These are phyloP conservation scores for Ogataea methanolica DNA, from an alignment of 805 yeast species.

Conservation along the genomic window DNA sequence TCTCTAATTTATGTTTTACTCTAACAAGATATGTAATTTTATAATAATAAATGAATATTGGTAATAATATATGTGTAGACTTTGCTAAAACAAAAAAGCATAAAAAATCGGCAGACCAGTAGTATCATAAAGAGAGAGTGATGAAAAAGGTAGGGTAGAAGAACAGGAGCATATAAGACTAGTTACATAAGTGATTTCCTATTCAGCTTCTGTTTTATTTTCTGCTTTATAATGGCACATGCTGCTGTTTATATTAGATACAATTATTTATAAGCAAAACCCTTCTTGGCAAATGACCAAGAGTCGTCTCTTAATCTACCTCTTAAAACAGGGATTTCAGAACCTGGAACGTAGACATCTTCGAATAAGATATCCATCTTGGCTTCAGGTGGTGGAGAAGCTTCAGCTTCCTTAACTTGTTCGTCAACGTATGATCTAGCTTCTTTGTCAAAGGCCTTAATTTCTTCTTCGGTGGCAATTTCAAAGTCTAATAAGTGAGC, in stretches of 20 bases:
- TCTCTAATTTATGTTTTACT: too few relatives aligned
- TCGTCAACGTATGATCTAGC: conserved; percentile 94
- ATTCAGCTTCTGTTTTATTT: too few relatives aligned
- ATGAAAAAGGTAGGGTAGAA: too few relatives aligned
- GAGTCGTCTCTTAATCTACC: conserved; percentile 97
- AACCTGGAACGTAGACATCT: conserved; percentile 93
- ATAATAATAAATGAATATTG: too few relatives aligned
- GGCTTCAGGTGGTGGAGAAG: conserved; percentile 92
- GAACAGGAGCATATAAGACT: too few relatives aligned
- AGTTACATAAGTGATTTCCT: too few relatives aligned
- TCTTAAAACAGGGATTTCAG: conserved; percentile 88
- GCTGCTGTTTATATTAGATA: not conserved
- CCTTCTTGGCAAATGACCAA: conserved; percentile 50
- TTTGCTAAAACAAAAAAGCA: too few relatives aligned
- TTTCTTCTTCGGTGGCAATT: conserved; percentile 91
- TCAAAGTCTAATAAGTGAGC: conserved; percentile 74
- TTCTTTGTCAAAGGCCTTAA: conserved; percentile 90
- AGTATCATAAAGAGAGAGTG: too few relatives aligned
- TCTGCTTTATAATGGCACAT: too few relatives aligned
- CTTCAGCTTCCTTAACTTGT: conserved; percentile 91
- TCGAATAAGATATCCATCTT: conserved; percentile 91
- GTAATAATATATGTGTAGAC: too few relatives aligned
- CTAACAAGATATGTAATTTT: too few relatives aligned
- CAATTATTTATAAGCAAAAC: conserved; percentile 34
- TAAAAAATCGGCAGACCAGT: too few relatives aligned